Base-by-base conservation (phyloP, 495 filamentous ascomycete species). In the Podospora anserina region DNA sequence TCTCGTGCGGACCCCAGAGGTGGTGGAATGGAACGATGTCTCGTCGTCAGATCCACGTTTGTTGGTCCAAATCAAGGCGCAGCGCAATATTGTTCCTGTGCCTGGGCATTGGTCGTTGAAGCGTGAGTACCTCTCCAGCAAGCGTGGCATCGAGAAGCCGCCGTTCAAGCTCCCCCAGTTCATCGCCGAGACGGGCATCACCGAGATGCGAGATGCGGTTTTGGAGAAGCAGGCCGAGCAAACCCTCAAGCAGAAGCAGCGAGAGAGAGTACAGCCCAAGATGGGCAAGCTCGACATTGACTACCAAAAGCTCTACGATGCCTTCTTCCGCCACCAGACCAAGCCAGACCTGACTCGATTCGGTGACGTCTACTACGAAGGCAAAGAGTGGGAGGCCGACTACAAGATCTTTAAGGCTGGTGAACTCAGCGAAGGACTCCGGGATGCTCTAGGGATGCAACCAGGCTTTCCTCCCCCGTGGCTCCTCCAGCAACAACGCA, bases 261-360 rank as follows among this genome's bases (percentile, higher is more conserved):
- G 95, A 55, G 95, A 98, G 76, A 86, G 95, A 65, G 95, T 99
- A 11, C 90, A 93, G 69, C 93, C 93, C 0, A 99, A 99, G 79
- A 96, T 97, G 90, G 95, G 95, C 69, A 96, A 94, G 74, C 82
- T 99, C 62, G 95, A 99, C 73, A 97, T 99, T 68, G 96, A 99
- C 79, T 99, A 98, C 77, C 92, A 96, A 75, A 97, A 95, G 76
- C 87, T 98, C 30, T 97, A 97, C 77, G 95, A 97, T 76, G 95
- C 95, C 6, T 99, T 99, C 81, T 99, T 98, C 83, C 86, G 93
- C 28, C 96, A 95, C 74, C 95, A 99, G 78, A 96, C 92, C 49
- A 99, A 99, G 75, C 95, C 95, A 1, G 89, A 93, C 70, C 80
- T 99, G 63, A 98, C 95, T 56, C 87, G 93, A 20, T 98, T 96